These are phyloP conservation scores for Helminthosporium solani DNA, from an alignment of 2,329 filamentous ascomycete genomes.

Conservation along the genomic window DNA sequence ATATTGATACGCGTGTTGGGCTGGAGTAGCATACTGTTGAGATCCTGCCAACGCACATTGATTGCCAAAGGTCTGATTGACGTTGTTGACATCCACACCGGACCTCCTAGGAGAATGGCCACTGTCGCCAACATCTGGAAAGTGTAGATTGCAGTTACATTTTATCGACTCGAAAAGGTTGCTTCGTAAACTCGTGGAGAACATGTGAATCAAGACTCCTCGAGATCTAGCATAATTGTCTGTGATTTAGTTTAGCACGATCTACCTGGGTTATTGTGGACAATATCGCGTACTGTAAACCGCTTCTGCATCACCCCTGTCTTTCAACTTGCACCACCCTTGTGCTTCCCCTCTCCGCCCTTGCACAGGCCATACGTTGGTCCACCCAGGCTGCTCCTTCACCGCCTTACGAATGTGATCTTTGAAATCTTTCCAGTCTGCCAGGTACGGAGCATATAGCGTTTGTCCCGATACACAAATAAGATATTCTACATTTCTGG, in stretches of 20 bases:
- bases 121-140: conserved; percentile 23
- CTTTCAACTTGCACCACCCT: conserved; percentile 39
- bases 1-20: conserved; percentile 25
- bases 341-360: conserved; percentile 33
- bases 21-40: conserved; percentile 16
- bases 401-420: conserved; percentile 37
- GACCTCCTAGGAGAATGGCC: conserved; percentile 32
- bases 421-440: conserved; percentile 42
- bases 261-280: not conserved
- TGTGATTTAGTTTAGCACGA: conserved; percentile 4
- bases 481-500: conserved; percentile 29
- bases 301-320: conserved; percentile 35
- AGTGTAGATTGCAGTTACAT: conserved; percentile 38
- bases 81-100: conserved; percentile 30
- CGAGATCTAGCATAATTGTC: conserved; percentile 23
- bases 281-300: conserved; percentile 31
- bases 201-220: conserved; percentile 35
- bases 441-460: conserved; percentile 28
- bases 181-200: conserved; percentile 30
- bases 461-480: conserved; percentile 30
- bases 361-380: conserved; percentile 26
- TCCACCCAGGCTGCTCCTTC: conserved; percentile 41
- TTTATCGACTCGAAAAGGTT: conserved; percentile 29
- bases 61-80: conserved; percentile 23
- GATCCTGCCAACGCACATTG: conserved; percentile 9